Evolutionary conservation across 257 asterid genomes (phyloP).

Genomic region (Schizonepeta tenuifolia): DNA sequence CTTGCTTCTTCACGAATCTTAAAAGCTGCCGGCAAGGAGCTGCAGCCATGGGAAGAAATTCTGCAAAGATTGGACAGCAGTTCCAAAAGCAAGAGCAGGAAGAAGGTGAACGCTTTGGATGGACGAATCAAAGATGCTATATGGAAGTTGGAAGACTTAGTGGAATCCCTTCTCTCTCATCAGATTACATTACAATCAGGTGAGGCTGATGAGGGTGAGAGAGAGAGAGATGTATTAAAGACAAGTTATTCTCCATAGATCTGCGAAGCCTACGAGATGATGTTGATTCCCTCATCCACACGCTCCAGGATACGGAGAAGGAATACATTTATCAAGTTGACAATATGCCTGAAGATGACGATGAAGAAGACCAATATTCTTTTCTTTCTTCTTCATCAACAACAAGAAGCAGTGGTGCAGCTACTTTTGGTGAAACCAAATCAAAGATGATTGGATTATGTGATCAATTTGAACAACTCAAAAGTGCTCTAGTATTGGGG

Average conservation of each 20-base stretch:
- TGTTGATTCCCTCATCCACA: background rate
- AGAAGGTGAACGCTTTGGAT: constrained; percentile 11
- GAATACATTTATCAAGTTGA: background rate
- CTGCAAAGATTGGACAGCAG: background rate
- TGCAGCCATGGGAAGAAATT: background rate
- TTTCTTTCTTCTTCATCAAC: background rate
- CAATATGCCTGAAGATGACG: background rate
- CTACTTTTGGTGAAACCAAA: background rate
- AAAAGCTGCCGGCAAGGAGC: background rate
- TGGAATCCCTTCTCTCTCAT: background rate
- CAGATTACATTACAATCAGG: background rate
- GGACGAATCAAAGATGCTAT: background rate
- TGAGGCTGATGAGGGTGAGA: too few species aligned
- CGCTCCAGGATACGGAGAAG: background rate
- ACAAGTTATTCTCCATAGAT: background rate
- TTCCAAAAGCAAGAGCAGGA: background rate
- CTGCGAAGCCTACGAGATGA: background rate
- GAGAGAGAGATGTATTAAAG: too few species aligned
- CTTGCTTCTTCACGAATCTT: background rate
- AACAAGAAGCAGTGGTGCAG: background rate
- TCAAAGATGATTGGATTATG: constrained; percentile 5
- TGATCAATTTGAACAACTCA: background rate
- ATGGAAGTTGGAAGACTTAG: background rate
- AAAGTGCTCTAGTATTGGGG: too few species aligned
- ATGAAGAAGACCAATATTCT: too few species aligned